Evolutionary conservation across 176 grass and related monocot species (phyloP), one percentile per base, ranked within the genome.

Genomic region (Ensete ventricosum): DNA sequence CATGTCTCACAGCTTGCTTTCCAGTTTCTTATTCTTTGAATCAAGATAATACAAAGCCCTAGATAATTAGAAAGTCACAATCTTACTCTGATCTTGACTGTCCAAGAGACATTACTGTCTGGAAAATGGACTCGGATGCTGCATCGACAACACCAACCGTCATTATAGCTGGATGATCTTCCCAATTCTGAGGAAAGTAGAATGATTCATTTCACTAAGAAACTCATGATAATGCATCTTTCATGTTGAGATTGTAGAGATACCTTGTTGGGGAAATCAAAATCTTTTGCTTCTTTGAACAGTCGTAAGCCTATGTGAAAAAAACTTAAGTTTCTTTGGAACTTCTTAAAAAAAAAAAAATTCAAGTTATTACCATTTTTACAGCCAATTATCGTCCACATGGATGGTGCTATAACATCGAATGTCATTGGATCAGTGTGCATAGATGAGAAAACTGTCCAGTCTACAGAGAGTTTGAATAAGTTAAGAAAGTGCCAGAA

Each of bases 151-250:
- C 90, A 62, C 94, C 94, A 60, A 98, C 94, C 59, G 90, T 90
- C 94, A 98, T 98, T 89, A 98, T 93, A 85, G 94, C 94, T 0
- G 94, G 94, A 79, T 98, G 86, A 74, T 93, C 90, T 85, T 98
- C 86, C 90, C 90, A 93, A 72, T 87, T 87, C 94, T 98, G 78
- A 85, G 13, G 43, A 87, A 85, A 84, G 23, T 50, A 66, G 82
- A 8, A 86, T 70, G 74, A 53, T 60, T 52, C 84, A 27, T 54
- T 59, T 71, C 43, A 82, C 79, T 75, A 79, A 22, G 4, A 62
- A 19, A 23, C 19, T n/a, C 34, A 72, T 23, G 17, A 10, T 53
- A 2, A 19, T 62, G 21, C 2, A 34, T 19, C 23, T 34, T 74
- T 74, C 11, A 43, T 9, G 54, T 12, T 76, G 55, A 48, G 62